Percentiles rank a stretch among this genome's conserved stretches.
These are phyloP conservation scores for Neonectria coccinea DNA, from an alignment of 2,329 filamentous ascomycete genomes.

Conservation along the genomic window DNA sequence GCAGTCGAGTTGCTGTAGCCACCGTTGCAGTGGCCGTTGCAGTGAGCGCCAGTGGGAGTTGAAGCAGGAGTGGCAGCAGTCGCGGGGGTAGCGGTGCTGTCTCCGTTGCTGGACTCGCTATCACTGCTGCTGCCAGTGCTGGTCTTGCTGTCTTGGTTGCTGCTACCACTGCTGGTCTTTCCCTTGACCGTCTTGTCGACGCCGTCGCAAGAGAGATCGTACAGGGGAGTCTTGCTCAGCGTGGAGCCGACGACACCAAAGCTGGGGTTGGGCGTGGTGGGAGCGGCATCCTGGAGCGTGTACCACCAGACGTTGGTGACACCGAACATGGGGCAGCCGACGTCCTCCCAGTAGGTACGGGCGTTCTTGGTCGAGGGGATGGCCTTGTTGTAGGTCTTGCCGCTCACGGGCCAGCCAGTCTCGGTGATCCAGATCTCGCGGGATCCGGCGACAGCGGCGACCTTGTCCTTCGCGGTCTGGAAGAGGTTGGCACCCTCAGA, in stretches of 20 bases:
- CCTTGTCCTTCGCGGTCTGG: constrained; percentile 72
- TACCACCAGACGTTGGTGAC: constrained; percentile 80
- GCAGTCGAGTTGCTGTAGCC: constrained; percentile 15
- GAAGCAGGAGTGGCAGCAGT: constrained; percentile 29
- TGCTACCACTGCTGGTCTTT: constrained; percentile 24
- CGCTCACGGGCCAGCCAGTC: constrained; percentile 86
- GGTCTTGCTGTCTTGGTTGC: constrained; percentile 16
- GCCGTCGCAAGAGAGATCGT: constrained; percentile 67
- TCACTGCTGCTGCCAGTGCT: constrained; percentile 3
- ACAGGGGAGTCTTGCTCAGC: constrained; percentile 67
- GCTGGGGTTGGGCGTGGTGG: constrained; percentile 70
- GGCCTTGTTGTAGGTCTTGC: constrained; percentile 70
- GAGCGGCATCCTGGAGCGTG: constrained; percentile 75
- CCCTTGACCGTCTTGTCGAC: constrained; percentile 30
- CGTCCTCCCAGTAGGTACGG: constrained; percentile 82
- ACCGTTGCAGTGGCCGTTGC: not conserved
- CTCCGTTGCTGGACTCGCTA: constrained; percentile 15
- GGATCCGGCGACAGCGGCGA: constrained; percentile 67
- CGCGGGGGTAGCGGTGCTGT: constrained; percentile 9
- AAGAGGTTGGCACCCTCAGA: constrained; percentile 74
- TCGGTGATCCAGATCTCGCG: constrained; percentile 89
- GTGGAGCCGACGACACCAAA: constrained; percentile 75
- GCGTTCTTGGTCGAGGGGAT: constrained; percentile 76
- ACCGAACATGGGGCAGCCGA: constrained; percentile 78
- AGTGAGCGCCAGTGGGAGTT: constrained; percentile 14